Percentiles rank a stretch among this genome's conserved stretches.
These are phyloP conservation scores for Hydnomerulius pinastri DNA, from an alignment of 768 basidiomycete species.

Conservation along the genomic window DNA sequence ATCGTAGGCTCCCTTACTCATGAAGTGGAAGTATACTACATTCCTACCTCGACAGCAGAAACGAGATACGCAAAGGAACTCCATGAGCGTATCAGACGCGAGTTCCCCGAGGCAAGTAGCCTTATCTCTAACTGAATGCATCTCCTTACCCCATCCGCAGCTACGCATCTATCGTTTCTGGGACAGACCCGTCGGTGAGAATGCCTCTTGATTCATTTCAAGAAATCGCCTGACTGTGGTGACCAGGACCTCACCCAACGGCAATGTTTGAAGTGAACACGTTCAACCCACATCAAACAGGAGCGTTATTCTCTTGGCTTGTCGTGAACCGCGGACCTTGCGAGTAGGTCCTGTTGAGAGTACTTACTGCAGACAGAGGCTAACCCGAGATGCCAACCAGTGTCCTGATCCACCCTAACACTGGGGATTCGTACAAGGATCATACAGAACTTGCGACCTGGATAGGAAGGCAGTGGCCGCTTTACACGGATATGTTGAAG, in stretches of 20 bases:
- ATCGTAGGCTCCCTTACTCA: neutral
- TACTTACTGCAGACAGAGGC: neutral
- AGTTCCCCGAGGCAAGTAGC: slow-evolving; percentile 64
- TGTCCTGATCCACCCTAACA: slow-evolving; percentile 74
- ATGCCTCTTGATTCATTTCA: neutral
- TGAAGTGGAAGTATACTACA: slow-evolving; percentile 57
- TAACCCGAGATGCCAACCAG: slow-evolving; percentile 32
- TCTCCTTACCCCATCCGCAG: slow-evolving; percentile 32
- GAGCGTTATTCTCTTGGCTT: slow-evolving; percentile 68
- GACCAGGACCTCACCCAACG: slow-evolving; percentile 63
- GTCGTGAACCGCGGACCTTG: slow-evolving; percentile 68
- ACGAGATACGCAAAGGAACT: slow-evolving; percentile 52
- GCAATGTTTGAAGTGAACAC: slow-evolving; percentile 76
- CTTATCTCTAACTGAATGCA: neutral
- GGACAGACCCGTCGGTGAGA: slow-evolving; percentile 62
- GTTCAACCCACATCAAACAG: slow-evolving; percentile 67
- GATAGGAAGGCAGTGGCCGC: slow-evolving; percentile 66
- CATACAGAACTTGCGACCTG: slow-evolving; percentile 66
- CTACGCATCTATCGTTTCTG: slow-evolving; percentile 61
- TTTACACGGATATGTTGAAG: slow-evolving; percentile 46
- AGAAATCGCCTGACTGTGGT: neutral
- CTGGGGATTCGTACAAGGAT: slow-evolving; percentile 53
- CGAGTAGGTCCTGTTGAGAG: slow-evolving; percentile 45
- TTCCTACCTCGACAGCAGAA: slow-evolving; percentile 45
- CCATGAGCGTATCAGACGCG: slow-evolving; percentile 58